phyloP scores from a whole-genome alignment of 345 rosid genomes.

The Bretschneidera sinensis region DNA sequence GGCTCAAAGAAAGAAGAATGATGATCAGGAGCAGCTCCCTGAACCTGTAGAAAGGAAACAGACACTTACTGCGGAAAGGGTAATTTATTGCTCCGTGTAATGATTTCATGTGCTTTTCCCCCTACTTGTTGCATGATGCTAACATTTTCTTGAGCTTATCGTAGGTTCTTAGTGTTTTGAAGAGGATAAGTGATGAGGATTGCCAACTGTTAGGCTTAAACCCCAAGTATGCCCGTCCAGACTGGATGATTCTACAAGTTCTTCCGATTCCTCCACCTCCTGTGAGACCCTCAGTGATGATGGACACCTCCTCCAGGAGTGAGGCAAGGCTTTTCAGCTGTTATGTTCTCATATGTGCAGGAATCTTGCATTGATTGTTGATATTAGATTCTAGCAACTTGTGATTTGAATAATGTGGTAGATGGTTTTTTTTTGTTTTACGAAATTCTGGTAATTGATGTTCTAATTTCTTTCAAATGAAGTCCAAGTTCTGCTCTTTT shows the following conservation, averaged over 20 bases:
- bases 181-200: slow-evolving; percentile 94
- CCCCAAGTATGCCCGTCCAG: slow-evolving; percentile 98
- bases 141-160: slow-evolving; percentile 10
- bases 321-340: slow-evolving; percentile 42
- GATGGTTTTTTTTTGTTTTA: background rate
- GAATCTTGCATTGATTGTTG: background rate
- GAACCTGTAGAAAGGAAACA: slow-evolving; percentile 95
- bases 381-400: background rate
- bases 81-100: slow-evolving; percentile 19
- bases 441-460: background rate
- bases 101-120: background rate
- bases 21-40: slow-evolving; percentile 90
- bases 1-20: slow-evolving; percentile 64
- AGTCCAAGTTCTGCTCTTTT: too few relatives aligned
- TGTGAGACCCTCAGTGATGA: slow-evolving; percentile 98
- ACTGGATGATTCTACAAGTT: slow-evolving; percentile 97
- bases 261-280: slow-evolving; percentile 99
- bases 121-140: slow-evolving; percentile 9
- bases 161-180: slow-evolving; percentile 86
- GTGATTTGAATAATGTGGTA: too few relatives aligned
- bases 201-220: slow-evolving; percentile 79
- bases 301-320: slow-evolving; percentile 89
- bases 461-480: too few relatives aligned
- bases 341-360: background rate
- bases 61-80: slow-evolving; percentile 92